Base-by-base conservation (phyloP, 1,139 yeast genomes). In the Fermentozyma sake region DNA sequence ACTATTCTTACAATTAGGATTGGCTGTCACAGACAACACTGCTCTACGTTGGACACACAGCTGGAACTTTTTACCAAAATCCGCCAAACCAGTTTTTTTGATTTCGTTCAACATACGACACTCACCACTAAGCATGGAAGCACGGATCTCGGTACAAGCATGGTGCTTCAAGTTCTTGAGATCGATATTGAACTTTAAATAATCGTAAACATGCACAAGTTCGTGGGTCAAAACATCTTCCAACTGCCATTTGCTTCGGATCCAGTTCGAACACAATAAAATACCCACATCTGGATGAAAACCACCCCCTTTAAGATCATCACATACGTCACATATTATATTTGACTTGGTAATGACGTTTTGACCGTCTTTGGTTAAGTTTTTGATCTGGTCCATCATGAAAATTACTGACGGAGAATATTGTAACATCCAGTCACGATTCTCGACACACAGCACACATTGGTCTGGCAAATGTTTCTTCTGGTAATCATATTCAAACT, bases 111-210 rank as follows among this genome's bases (percentile, higher is more conserved):
- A 74, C 46, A 91, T 77, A 19, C 97, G 72, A 56, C 99, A 91
- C 51, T 91, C 99, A 6, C 99, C 99, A 46, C 95, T 83, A 20
- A 91, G 65, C 49, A 85, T 80, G 9, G 94, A 81, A 0, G 98
- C 98, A 35, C 99, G 68, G 29, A 91, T 86, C 57, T 91, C 98
- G 1, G 96, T 81, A 55, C 98, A 93, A 0, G 98, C 98, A 52
- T 91, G 98, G 49, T 91, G 98, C 46, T 76, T 76, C 48, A 93
- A 63, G 53, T 91, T 76, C 32, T 69, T 52, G 79, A 95, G 81
- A 52, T 91, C 83, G 7, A 91, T 86, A 30, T 85, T 67, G 61
- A 93, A 91, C 52, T 86, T 81, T 42, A 86, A 65, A 49, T 87
- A 81, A 55, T 91, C 99, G 55, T 86, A 91, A 30, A 89, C 93